Percentiles rank a stretch among this genome's conserved stretches.
Conservation (phyloP, 148 eudicot genomes). For the Rhododendron williamsianum region DNA sequence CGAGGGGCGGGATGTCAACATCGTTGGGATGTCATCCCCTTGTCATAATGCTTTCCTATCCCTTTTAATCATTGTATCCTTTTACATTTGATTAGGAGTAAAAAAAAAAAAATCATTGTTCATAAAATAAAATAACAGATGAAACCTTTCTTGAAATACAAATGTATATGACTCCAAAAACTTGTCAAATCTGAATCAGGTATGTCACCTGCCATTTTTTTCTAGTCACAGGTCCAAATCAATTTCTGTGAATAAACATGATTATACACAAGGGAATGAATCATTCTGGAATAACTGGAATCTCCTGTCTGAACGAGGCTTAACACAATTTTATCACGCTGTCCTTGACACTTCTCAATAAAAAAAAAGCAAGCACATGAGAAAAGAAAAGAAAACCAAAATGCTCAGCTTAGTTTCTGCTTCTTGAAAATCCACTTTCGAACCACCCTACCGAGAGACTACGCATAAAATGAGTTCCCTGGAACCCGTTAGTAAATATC, state of each 20-base stretch:
- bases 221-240: not conserved
- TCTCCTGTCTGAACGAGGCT: not conserved
- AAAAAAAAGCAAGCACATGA: not conserved
- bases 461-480: conserved; percentile 30
- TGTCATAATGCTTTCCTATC: too few species aligned
- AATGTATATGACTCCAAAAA: not conserved
- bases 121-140: too few species aligned
- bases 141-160: not conserved
- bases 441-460: conserved; percentile 30
- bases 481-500: conserved; percentile 9
- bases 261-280: not conserved
- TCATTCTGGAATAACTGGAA: not conserved
- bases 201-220: not conserved
- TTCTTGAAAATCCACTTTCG: conserved; percentile 50
- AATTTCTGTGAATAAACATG: not conserved
- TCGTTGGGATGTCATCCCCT: too few species aligned
- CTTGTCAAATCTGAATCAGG: not conserved
- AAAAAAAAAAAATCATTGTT: too few species aligned
- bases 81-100: too few species aligned
- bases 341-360: not conserved
- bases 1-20: too few species aligned
- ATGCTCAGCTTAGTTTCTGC: conserved; percentile 35
- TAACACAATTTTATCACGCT: not conserved
- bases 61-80: too few species aligned
- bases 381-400: not conserved